phyloP scores from a whole-genome alignment of 2,329 filamentous ascomycete genomes.

The Thelonectria rubi region DNA sequence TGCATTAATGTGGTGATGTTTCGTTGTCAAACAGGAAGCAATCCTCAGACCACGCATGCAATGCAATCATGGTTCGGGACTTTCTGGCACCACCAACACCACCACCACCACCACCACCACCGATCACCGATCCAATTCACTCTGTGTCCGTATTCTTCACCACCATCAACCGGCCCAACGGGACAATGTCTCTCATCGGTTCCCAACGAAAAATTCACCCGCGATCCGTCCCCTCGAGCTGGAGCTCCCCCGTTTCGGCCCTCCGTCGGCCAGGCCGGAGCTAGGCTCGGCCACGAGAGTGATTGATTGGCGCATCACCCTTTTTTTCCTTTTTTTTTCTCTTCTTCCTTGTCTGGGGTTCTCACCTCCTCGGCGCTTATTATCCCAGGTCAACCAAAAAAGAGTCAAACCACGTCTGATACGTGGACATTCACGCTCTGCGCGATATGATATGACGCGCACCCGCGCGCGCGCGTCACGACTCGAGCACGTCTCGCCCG shows the following conservation, averaged over 20 bases:
- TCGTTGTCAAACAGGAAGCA: background rate
- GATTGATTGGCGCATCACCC: slow-evolving; percentile 33
- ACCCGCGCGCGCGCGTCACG: slow-evolving; percentile 21
- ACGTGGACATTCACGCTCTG: background rate
- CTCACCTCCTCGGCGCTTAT: slow-evolving; percentile 34
- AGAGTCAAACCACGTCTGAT: background rate
- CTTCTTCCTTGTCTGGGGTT: too few species aligned
- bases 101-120: too few species aligned
- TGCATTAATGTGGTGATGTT: background rate
- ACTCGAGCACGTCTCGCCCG: background rate
- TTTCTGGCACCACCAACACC: background rate
- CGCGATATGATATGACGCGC: slow-evolving; percentile 32
- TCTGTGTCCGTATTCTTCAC: background rate
- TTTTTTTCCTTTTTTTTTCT: background rate
- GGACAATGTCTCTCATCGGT: background rate
- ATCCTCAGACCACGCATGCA: background rate
- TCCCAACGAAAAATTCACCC: too few species aligned
- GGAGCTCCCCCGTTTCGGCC: too few species aligned
- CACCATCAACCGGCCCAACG: background rate
- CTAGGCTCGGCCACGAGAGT: slow-evolving; percentile 29
- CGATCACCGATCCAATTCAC: background rate
- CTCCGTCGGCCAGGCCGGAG: slow-evolving; percentile 22
- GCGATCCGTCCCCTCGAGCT: too few species aligned
- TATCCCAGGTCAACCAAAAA: background rate
- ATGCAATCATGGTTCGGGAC: background rate